Evolutionary conservation across 2,329 filamentous ascomycete species (phyloP), one percentile per base, ranked within the genome.

Genomic region (Alternaria sp.): DNA sequence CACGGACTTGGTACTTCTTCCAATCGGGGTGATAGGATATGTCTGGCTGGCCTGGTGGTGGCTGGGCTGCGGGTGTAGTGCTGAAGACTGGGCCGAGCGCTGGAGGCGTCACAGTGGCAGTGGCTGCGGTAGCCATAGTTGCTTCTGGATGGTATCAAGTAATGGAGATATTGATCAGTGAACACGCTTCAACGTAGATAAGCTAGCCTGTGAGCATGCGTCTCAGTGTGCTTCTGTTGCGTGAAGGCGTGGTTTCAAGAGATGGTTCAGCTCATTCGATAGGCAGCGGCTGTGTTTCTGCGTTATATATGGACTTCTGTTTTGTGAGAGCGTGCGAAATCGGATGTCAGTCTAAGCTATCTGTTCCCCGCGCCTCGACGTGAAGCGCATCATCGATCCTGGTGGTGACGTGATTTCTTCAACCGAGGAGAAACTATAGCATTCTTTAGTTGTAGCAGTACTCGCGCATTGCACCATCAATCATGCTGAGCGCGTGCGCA

Each of bases 11-110:
- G 65, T 85, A 89, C 65, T 85, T 87, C 32, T 82, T 79, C 44
- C 79, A 78, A 62, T 88, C 79, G 0, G 87, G 87, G 1, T 82
- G 78, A 70, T 89, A 89, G 1, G 76, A 76, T 57, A 89, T 89
- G 64, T 89, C 86, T 0, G 87, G 87, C 66, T 88, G 86, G 3
- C 22, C 82, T n/a, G 50, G 36, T n/a, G 30, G 52, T 41, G 38
- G 38, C 4, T 20, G 38, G 38, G 38, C n/a, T 18, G 38, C n/a
- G 2, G 38, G n/a, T 11, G 38, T 40, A 40, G 10, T 20, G 38
- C n/a, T 40, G 71, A 90, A 90, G 75, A 89, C 40, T 11, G 7
- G 40, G 18, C 40, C 40, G 18, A 41, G 40, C 40, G 40, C 18
- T 41, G 40, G 40, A 22, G 9, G 40, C 2, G 18, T 22, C 10